Evolutionary conservation across 495 filamentous ascomycete genomes (phyloP), one percentile per base, ranked within the genome.

Genomic region (Aspergillus sclerotiicarbonarius): DNA sequence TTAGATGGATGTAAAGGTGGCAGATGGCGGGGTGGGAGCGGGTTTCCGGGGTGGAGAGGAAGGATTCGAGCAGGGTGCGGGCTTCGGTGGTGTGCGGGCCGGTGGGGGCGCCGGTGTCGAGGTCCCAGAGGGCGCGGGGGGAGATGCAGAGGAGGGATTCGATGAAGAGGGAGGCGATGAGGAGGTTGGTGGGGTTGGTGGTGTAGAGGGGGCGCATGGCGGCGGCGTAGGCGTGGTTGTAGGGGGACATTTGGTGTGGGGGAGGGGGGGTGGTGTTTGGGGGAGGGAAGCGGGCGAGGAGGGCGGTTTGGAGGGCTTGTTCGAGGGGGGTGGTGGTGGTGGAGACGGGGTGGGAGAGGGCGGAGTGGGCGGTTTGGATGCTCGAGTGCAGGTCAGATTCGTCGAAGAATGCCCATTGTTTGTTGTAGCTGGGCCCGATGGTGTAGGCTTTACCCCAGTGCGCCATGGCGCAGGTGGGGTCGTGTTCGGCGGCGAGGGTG

Each of bases 341-440:
- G 25, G 7, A 8, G 16, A 7, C 6, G 3, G 47, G 8, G 0
- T 2, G 6, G 12, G 25, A 6, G 25, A 44, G 75, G 0, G 82
- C 80, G 1, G 54, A n/a, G 43, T 74, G 72, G 2, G 80, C 79
- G 33, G 71, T 64, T 9, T 63, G 58, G 21, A 83, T 65, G 4
- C 69, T 77, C 0, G 53, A 35, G 12, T 71, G 60, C 3, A 84
- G 61, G 25, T 87, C 82, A 1, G 68, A 58, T 2, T 10, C 25
- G 47, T 50, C 47, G 47, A 16, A 50, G 12, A 50, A 50, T 1
- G 72, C 62, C 86, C 86, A 90, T 0, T 85, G 80, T 65, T 88
- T 86, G 64, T 90, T 88, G 68, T 90, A 90, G 60, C 88, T 88
- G 5, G 87, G 85, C 3, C 87, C 87, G 1, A 84, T 62, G 10